Evolutionary conservation across 148 eudicot genomes (phyloP).

Genomic region (Amaranthus palmeri): DNA sequence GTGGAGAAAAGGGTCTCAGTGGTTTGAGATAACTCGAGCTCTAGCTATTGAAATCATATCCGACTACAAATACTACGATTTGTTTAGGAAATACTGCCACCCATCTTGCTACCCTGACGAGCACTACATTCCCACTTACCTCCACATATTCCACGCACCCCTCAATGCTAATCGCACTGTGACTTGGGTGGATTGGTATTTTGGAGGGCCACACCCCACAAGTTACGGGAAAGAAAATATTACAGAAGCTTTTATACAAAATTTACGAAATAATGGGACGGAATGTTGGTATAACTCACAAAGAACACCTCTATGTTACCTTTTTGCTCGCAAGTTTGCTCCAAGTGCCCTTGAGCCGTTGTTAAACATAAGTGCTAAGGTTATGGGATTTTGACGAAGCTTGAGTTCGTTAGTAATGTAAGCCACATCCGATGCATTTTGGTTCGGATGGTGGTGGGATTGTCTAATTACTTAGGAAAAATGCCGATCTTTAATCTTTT

Average conservation of each 20-base stretch:
- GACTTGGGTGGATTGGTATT: slow-evolving; percentile 73
- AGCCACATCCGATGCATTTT: neutral
- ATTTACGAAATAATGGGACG: slow-evolving; percentile 60
- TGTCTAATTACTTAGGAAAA: neutral
- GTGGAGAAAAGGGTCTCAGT: slow-evolving; percentile 82
- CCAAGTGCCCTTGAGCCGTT: slow-evolving; percentile 58
- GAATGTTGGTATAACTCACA: slow-evolving; percentile 44
- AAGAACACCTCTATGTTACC: slow-evolving; percentile 43
- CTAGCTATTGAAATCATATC: slow-evolving; percentile 50
- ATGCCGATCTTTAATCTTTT: neutral
- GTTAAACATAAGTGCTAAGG: slow-evolving; percentile 37
- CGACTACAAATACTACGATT: slow-evolving; percentile 52
- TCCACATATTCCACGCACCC: slow-evolving; percentile 46
- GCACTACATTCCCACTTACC: slow-evolving; percentile 65
- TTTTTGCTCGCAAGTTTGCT: slow-evolving; percentile 78
- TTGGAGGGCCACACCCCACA: slow-evolving; percentile 65
- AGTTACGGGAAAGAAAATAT: slow-evolving; percentile 44
- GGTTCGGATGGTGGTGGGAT: neutral
- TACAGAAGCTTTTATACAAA: slow-evolving; percentile 46
- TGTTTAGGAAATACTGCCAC: slow-evolving; percentile 54
- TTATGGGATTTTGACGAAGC: slow-evolving; percentile 46
- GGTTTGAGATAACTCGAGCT: slow-evolving; percentile 64
- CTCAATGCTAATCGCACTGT: slow-evolving; percentile 53
- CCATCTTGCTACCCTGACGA: slow-evolving; percentile 83
- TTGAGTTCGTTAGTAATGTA: too few relatives aligned